Base-by-base conservation (phyloP, 2,329 filamentous ascomycete genomes). In the Gnomoniopsis sp. region DNA sequence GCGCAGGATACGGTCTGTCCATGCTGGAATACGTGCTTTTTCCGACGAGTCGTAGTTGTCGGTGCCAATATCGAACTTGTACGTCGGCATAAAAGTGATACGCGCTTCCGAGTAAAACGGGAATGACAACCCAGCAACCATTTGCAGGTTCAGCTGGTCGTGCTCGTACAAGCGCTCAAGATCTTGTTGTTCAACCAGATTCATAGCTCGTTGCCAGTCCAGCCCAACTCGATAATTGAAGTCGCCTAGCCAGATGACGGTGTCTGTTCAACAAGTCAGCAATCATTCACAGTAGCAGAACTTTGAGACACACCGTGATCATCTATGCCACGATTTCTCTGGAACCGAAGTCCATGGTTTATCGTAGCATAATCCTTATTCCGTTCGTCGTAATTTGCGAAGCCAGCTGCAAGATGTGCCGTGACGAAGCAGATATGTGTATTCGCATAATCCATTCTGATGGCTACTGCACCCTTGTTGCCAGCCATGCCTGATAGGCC, bases 221-320 rank as follows among this genome's bases (percentile, higher is more conserved):
- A 98, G 80, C 1, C 93, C 93, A 66, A 99, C 96, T 19, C 95
- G 88, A 73, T 99, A 99, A 70, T 99, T 99, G 78, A 99, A 99
- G 72, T 99, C 95, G 6, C 95, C 95, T 46, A 97, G 82, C 93
- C 95, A 99, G 55, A 97, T 88, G 38, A 98, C 88, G 22, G 90
- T 82, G 65, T 88, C 85, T 82, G 48, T 26, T 44, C 62, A 41
- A 61, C 3, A 46, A 19, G 63, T 71, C 63, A 73, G 65, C 34
- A 49, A 6, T n/a, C 15, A 12, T 21, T 21, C 8, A 41, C 38
- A 3, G 7, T 26, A 19, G 11, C 19, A 26, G 10, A 2, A 12
- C 21, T 22, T 21, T 15, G 15, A 7, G 23, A 62, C 72, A 63
- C 73, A 84, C 88, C 91, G 70, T 99, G 95, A 70, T 98, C 89